Conservation (phyloP, 1,139 yeast species). For the Taiozyma sp. region DNA sequence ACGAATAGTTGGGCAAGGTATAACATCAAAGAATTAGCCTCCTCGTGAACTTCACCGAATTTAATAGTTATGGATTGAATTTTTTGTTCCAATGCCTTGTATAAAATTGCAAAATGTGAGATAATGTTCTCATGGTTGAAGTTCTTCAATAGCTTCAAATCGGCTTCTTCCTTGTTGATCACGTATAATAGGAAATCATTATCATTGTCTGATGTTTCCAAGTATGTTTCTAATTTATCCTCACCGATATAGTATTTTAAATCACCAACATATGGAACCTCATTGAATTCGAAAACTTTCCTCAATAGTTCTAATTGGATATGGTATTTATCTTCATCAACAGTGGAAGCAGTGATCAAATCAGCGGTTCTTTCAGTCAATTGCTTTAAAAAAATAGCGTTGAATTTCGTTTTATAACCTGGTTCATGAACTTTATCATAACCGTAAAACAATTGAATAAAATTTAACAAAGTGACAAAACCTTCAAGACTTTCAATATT, state of each 20-base stretch:
- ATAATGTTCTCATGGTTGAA: constrained; percentile 1
- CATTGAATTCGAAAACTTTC: constrained; percentile 21
- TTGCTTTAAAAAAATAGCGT: constrained; percentile 54
- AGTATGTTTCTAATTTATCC: constrained; percentile 17
- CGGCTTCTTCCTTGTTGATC: constrained; percentile 9
- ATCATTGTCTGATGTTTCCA: constrained; percentile 13
- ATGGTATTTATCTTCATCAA: constrained; percentile 33
- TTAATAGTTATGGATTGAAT: constrained; percentile 4
- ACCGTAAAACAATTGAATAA: constrained; percentile 31
- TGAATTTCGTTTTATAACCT: constrained; percentile 26
- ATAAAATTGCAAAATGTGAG: constrained; percentile 9
- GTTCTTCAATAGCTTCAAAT: constrained; percentile 2
- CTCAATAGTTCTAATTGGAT: constrained; percentile 16
- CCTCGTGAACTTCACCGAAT: background rate
- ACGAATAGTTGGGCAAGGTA: constrained; percentile 7
- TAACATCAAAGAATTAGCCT: constrained; percentile 5
- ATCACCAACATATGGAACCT: constrained; percentile 22
- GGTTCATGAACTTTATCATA: constrained; percentile 12
- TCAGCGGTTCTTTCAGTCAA: constrained; percentile 67
- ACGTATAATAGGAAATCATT: constrained; percentile 19
- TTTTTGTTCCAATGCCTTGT: constrained; percentile 5
- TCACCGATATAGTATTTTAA: constrained; percentile 17
- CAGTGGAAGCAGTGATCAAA: constrained; percentile 56
- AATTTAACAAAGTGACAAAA: constrained; percentile 24
- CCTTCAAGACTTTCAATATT: constrained; percentile 21